Conservation (phyloP, 2,329 filamentous ascomycete species). For the Xylariaceae sp. region DNA sequence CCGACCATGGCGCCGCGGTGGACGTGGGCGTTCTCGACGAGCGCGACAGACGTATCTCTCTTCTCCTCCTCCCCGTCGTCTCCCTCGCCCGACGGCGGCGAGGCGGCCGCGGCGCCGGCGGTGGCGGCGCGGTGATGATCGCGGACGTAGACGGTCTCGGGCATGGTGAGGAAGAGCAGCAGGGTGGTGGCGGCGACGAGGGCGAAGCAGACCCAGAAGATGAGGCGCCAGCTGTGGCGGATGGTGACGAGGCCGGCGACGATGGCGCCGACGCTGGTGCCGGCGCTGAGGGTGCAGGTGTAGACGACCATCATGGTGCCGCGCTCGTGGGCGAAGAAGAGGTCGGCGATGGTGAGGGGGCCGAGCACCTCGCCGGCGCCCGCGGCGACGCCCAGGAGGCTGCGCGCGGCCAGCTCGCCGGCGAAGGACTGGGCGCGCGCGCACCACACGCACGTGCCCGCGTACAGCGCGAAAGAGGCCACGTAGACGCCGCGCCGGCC, state of each 20-base stretch:
- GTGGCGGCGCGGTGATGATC: slow-evolving; percentile 8
- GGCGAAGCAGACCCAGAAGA: slow-evolving; percentile 29
- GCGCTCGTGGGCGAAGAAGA: slow-evolving; percentile 34
- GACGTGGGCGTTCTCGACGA: neutral
- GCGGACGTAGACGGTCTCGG: slow-evolving; percentile 24
- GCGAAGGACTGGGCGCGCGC: slow-evolving; percentile 5
- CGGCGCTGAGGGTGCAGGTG: neutral
- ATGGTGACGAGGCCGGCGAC: slow-evolving; percentile 22
- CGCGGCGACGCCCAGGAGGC: slow-evolving; percentile 28
- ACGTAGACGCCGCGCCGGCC: slow-evolving; percentile 1
- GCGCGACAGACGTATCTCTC: neutral
- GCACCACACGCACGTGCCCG: slow-evolving; percentile 1
- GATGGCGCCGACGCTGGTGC: slow-evolving; percentile 2
- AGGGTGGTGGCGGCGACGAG: slow-evolving; percentile 25
- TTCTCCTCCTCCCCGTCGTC: slow-evolving; percentile 5
- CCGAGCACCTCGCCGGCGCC: slow-evolving; percentile 32
- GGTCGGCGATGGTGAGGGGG: slow-evolving; percentile 30
- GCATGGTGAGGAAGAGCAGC: slow-evolving; percentile 32
- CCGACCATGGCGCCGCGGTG: neutral
- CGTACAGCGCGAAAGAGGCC: neutral
- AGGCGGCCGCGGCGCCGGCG: neutral
- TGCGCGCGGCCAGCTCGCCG: slow-evolving; percentile 22
- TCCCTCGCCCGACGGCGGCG: slow-evolving; percentile 6
- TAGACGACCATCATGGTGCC: slow-evolving; percentile 26
- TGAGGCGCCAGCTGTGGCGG: slow-evolving; percentile 22